Conservation (phyloP, 2,329 filamentous ascomycete species). For the Nemania serpens region DNA sequence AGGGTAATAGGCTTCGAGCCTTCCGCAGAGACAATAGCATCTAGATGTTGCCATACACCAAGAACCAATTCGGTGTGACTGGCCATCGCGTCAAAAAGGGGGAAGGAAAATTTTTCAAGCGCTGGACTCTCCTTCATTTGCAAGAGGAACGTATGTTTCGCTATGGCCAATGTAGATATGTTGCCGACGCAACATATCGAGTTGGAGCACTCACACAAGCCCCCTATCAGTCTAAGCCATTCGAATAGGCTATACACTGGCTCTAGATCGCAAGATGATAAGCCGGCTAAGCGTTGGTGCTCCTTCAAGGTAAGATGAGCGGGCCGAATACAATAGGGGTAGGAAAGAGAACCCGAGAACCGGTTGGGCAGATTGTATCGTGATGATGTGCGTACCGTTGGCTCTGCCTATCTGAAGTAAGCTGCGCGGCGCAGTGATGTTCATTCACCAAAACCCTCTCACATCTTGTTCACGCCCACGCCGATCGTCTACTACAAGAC, state of each 20-base stretch:
- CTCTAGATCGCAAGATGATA: no score
- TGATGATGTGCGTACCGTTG: no score
- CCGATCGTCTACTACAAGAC: no score
- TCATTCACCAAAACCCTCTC: background rate
- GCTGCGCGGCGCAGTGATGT: background rate
- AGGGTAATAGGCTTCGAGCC: background rate
- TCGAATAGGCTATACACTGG: no score
- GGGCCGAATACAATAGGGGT: no score
- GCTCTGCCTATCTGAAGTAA: background rate
- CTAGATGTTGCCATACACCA: constrained; percentile 3
- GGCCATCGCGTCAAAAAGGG: background rate
- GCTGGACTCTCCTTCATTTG: background rate
- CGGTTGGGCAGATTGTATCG: no score
- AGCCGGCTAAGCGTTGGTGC: no score
- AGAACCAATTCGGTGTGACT: constrained; percentile 16
- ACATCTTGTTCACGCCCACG: no score
- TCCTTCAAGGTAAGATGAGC: no score
- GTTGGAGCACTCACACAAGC: background rate
- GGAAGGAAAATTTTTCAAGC: background rate
- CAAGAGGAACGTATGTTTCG: background rate
- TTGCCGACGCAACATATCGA: background rate
- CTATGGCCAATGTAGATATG: background rate
- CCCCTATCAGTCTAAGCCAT: background rate
- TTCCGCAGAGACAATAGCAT: background rate
- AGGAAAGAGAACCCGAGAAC: no score